A percentile compares a stretch with the other conserved stretches of the same genome.
Conservation (phyloP, 2,329 filamentous ascomycete species). For the Penicillium sclerotiorum region DNA sequence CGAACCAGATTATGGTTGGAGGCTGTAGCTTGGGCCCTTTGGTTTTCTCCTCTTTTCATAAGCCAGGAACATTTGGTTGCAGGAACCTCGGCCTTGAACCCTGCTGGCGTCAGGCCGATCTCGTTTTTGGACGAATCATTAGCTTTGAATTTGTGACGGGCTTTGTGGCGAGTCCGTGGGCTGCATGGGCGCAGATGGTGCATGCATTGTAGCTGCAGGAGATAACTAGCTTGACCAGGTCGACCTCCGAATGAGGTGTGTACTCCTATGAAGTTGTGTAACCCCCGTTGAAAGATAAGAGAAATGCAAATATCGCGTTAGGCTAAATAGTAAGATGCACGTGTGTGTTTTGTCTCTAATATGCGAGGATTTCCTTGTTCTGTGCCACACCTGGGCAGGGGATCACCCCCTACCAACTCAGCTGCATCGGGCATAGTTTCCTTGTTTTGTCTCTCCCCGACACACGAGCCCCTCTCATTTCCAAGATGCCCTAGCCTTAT, state of each 20-base stretch:
- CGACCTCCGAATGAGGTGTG: neutral
- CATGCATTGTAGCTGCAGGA: neutral
- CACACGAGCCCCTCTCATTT: too few relatives aligned
- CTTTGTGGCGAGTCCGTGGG: too few relatives aligned
- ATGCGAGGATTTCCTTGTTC: too few relatives aligned
- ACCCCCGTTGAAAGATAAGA: neutral
- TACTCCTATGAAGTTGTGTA: neutral
- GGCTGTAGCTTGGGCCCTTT: slow-evolving; percentile 1
- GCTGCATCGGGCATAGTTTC: too few relatives aligned
- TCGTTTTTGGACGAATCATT: neutral
- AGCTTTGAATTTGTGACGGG: neutral
- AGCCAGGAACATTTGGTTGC: slow-evolving; percentile 3
- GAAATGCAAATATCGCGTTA: neutral
- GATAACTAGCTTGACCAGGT: neutral
- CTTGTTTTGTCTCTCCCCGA: too few relatives aligned
- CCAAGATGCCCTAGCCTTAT: too few relatives aligned
- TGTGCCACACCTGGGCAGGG: too few relatives aligned
- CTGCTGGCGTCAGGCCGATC: neutral
- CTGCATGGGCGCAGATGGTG: too few relatives aligned
- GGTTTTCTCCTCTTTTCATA: slow-evolving; percentile 14
- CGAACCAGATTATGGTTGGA: neutral
- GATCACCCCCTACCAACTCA: too few relatives aligned
- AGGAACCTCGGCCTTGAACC: slow-evolving; percentile 2
- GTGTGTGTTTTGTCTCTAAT: too few relatives aligned
- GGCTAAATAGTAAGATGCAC: too few relatives aligned